A percentile compares a stretch with the other conserved stretches of the same genome.
Evolutionary conservation across 352 stramenopile genomes (phyloP).

Genomic region (Ophiocytium majus): DNA sequence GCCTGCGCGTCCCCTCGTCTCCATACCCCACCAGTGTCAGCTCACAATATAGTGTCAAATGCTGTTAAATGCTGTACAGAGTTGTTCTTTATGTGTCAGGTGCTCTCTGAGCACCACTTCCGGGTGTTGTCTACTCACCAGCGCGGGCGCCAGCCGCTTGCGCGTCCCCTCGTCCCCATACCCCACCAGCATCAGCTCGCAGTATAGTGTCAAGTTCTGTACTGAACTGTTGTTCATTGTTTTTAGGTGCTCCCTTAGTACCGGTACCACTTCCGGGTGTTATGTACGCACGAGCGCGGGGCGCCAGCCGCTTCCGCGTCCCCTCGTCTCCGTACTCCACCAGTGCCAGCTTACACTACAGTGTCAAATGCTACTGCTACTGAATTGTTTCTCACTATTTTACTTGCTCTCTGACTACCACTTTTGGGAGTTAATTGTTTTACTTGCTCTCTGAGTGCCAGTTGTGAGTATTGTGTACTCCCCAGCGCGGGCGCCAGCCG

Average conservation of each 20-base stretch:
- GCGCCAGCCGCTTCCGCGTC: conserved; percentile 3
- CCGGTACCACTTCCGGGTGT: not conserved
- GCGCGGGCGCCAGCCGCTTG: not conserved
- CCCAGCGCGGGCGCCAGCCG: not conserved
- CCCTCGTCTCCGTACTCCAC: conserved; percentile 39
- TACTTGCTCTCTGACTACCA: too few relatives aligned
- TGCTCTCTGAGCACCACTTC: too few relatives aligned
- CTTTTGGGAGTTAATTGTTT: too few relatives aligned
- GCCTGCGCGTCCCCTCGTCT: conserved; percentile 32
- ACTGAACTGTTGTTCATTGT: not conserved
- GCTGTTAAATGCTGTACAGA: not conserved
- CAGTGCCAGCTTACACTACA: conserved; percentile 47
- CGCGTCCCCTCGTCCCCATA: conserved; percentile 44
- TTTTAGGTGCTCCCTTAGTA: not conserved
- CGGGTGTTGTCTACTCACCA: not conserved
- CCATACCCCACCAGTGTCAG: conserved; percentile 40
- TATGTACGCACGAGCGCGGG: not conserved
- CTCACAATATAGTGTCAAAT: conserved; percentile 20
- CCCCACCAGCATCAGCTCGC: conserved; percentile 35
- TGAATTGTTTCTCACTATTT: too few relatives aligned
- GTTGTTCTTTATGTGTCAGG: not conserved
- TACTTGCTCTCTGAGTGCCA: too few relatives aligned
- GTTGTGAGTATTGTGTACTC: too few relatives aligned
- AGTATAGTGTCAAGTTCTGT: not conserved
- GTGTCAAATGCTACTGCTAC: too few relatives aligned